A percentile compares a stretch with the other conserved stretches of the same genome.
Evolutionary conservation across 148 eudicot genomes (phyloP).

Genomic region (Limonium bicolor): DNA sequence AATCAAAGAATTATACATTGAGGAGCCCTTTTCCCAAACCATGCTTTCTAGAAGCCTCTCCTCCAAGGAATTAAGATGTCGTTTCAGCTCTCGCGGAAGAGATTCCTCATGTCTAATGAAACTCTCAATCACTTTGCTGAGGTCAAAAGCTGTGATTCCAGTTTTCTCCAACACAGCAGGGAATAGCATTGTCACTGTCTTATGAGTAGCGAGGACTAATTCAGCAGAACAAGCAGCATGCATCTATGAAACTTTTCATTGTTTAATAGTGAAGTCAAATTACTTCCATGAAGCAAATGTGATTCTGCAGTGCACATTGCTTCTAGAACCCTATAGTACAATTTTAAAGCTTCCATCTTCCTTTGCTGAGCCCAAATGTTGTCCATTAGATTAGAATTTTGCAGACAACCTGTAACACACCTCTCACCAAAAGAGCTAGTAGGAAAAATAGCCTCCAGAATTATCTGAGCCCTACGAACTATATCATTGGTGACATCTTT

Average conservation of each 20-base stretch:
- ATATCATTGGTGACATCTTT: conserved; percentile 55
- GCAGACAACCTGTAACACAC: conserved; percentile 36
- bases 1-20: conserved; percentile 89
- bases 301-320: conserved; percentile 88
- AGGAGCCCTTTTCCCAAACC: conserved; percentile 99
- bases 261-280: conserved; percentile 73
- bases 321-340: conserved; percentile 80
- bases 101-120: conserved; percentile 90
- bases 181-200: conserved; percentile 90
- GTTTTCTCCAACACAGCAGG: conserved; percentile 96
- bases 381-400: conserved; percentile 69
- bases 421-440: conserved; percentile 57
- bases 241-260: conserved; percentile 97
- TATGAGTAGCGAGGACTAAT: conserved; percentile 93
- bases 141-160: conserved; percentile 95
- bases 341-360: conserved; percentile 63
- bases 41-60: conserved; percentile 90
- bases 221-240: conserved; percentile 99
- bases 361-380: conserved; percentile 94
- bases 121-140: conserved; percentile 98
- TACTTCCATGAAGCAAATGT: conserved; percentile 51
- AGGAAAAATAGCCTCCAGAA: conserved; percentile 94
- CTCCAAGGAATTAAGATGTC: conserved; percentile 91
- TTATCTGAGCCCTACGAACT: conserved; percentile 62
- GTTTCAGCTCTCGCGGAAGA: conserved; percentile 82